Percentiles rank a stretch among this genome's conserved stretches.
These are phyloP conservation scores for Apium graveolens DNA, from an alignment of 129 eudicot species.

Conservation along the genomic window DNA sequence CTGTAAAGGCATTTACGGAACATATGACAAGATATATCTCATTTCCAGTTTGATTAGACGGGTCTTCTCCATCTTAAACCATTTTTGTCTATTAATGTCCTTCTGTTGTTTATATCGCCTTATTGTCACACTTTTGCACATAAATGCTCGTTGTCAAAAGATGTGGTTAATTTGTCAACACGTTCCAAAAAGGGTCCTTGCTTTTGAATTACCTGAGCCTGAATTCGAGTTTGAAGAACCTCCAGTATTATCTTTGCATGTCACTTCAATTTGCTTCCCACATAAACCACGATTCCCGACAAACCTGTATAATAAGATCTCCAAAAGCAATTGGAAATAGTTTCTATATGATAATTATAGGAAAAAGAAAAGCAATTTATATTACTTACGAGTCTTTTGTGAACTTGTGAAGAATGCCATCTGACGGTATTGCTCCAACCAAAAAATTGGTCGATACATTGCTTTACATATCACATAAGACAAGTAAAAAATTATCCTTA, in stretches of 20 bases:
- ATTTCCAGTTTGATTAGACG: not conserved
- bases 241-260: slow-evolving; percentile 51
- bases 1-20: not conserved
- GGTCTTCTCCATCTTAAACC: not conserved
- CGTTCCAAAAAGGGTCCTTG: not conserved
- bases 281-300: slow-evolving; percentile 85
- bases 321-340: not conserved
- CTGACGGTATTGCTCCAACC: slow-evolving; percentile 70
- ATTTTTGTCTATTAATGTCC: not conserved
- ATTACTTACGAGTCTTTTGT: slow-evolving; percentile 59
- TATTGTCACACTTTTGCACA: not conserved
- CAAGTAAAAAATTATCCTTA: slow-evolving; percentile 8
- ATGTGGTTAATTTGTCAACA: not conserved
- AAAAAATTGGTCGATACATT: slow-evolving; percentile 84
- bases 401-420: slow-evolving; percentile 66
- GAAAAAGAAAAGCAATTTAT: not conserved
- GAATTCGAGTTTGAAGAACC: slow-evolving; percentile 42
- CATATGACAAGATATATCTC: not conserved
- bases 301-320: slow-evolving; percentile 42
- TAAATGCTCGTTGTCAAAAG: not conserved
- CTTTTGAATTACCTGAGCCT: slow-evolving; percentile 33
- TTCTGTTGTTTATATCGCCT: not conserved
- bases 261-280: slow-evolving; percentile 58
- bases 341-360: not conserved
- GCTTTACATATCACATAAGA: slow-evolving; percentile 38